These are phyloP conservation scores for Typha latifolia DNA, from an alignment of 176 grass and related monocot species.

Conservation along the genomic window DNA sequence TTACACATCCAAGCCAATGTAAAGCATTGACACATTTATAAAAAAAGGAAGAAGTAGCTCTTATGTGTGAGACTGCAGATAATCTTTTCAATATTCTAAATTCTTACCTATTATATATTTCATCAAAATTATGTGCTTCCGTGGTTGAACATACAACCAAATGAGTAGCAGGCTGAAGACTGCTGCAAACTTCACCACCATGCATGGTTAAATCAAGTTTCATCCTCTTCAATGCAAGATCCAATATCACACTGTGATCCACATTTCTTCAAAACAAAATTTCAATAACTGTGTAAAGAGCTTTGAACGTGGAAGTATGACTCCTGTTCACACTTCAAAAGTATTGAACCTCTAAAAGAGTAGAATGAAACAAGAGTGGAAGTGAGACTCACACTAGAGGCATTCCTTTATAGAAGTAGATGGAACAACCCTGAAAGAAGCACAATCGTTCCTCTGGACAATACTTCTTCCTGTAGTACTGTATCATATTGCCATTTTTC, in stretches of 20 bases:
- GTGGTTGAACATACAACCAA: constrained; percentile 65
- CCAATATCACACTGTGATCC: constrained; percentile 63
- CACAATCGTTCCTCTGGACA: constrained; percentile 60
- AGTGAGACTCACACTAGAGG: constrained; percentile 51
- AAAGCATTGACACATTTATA: neutral
- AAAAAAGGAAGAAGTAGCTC: neutral
- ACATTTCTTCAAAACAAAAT: constrained; percentile 49
- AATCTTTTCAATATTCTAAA: neutral
- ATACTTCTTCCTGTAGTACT: constrained; percentile 66
- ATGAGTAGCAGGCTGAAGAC: constrained; percentile 64
- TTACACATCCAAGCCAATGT: no score
- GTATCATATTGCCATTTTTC: constrained; percentile 34
- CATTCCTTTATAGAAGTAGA: constrained; percentile 48
- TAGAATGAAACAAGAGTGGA: constrained; percentile 28
- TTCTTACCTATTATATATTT: constrained; percentile 73
- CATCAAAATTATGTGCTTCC: constrained; percentile 59
- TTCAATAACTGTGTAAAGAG: neutral
- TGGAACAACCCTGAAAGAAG: constrained; percentile 66
- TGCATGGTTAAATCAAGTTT: constrained; percentile 77
- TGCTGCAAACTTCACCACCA: constrained; percentile 70
- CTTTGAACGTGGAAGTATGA: neutral
- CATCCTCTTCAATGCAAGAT: constrained; percentile 68
- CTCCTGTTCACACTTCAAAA: neutral
- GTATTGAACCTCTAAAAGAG: constrained; percentile 6
- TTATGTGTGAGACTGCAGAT: no score